phyloP scores from a whole-genome alignment of 805 yeast species.

The Barnettozyma botsteinii region DNA sequence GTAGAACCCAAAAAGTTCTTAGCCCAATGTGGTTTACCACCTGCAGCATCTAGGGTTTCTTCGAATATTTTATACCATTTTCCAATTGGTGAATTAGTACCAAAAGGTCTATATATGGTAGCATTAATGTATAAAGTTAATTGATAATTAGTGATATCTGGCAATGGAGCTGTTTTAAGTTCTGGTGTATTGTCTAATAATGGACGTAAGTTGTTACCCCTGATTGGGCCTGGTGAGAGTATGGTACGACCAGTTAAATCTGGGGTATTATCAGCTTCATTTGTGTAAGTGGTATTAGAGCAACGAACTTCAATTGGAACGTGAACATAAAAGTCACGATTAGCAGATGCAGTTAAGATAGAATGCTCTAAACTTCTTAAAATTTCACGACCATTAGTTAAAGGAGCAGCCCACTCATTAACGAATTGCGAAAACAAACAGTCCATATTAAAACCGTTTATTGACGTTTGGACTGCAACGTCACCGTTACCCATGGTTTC shows the following conservation, averaged over 20 bases:
- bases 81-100: conserved; percentile 61
- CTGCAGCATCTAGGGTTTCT: conserved; percentile 63
- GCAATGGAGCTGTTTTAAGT: conserved; percentile 46
- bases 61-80: conserved; percentile 86
- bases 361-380: conserved; percentile 57
- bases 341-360: conserved; percentile 52
- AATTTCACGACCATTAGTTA: conserved; percentile 68
- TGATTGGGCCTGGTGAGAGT: conserved; percentile 68
- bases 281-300: conserved; percentile 62
- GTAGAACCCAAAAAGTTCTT: conserved; percentile 76
- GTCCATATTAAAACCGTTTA: conserved; percentile 90
- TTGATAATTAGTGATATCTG: conserved; percentile 56
- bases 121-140: conserved; percentile 86
- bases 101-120: conserved; percentile 94
- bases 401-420: conserved; percentile 95
- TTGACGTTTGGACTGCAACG: conserved; percentile 70
- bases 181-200: conserved; percentile 74
- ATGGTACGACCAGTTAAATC: conserved; percentile 47
- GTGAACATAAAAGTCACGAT: conserved; percentile 74
- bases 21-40: conserved; percentile 98
- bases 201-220: conserved; percentile 81
- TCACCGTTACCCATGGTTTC: conserved; percentile 59
- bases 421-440: conserved; percentile 92
- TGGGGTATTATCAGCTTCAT: conserved; percentile 28
- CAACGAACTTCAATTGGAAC: conserved; percentile 95